Evolutionary conservation across 768 basidiomycete species (phyloP), one percentile per base, ranked within the genome.

Genomic region (Sporobolomyces phaffii): DNA sequence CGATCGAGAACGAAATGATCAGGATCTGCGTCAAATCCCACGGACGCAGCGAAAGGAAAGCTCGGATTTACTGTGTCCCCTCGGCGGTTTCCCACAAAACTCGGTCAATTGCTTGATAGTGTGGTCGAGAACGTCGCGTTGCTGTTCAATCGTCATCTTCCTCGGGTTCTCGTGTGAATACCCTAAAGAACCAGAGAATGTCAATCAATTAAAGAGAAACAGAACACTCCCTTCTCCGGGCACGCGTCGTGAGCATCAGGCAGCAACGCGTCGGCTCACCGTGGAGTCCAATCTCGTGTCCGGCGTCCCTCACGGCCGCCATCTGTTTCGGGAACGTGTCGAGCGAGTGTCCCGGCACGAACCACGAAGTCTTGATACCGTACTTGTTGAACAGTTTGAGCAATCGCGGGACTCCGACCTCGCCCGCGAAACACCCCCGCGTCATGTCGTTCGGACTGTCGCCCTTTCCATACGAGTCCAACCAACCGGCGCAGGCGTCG

Each of bases 401-500:
- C 11, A 89, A 80, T 18, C 87, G 83, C 8, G 83, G 84, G 0
- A 82, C 79, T 5, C 88, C 87, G 33, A 90, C 86, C 75, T 88
- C 87, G 22, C 87, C 88, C 0, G 88, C 86, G 71, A 83, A 89
- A 80, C 87, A 83, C 11, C 87, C 87, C 82, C 85, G 73, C 83
- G 80, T 17, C 84, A 88, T 86, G 72, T 88, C 87, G 24, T 82
- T 77, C 0, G 85, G 84, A 0, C 84, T 86, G 73, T 88, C 83
- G 70, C 87, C 84, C n/a, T 86, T 87, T 5, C 87, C 87, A 73
- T 88, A 87, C 0, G 85, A 26, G 29, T 44, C 33, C 33, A 44
- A n/a, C 87, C 87, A 89, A 71, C 87, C 87, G 22, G 86, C 83
- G 5, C 88, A 87, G 3, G 87, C 86, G 62, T 90, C 87, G 4